Conservation (phyloP, 495 filamentous ascomycete species). For the Rhypophila decipiens region DNA sequence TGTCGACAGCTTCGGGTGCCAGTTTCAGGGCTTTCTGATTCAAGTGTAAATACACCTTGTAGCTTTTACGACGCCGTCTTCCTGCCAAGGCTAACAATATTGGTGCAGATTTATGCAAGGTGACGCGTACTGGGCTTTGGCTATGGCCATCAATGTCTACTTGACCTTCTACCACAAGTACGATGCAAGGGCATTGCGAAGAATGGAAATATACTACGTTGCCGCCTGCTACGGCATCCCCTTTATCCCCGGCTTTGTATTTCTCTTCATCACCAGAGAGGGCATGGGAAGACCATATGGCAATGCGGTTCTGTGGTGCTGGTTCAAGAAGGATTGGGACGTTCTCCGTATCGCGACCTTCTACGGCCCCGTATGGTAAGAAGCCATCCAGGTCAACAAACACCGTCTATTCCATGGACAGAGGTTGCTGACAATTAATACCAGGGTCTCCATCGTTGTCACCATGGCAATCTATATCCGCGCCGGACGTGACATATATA, state of each 20-base stretch:
- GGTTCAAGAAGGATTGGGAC: conserved; percentile 62
- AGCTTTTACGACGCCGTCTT: neutral
- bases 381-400: neutral
- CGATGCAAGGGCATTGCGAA: conserved; percentile 56
- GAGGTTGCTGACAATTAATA: neutral
- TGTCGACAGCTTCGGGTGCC: conserved; percentile 51
- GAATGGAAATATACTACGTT: conserved; percentile 67
- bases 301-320: conserved; percentile 80
- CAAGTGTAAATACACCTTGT: conserved; percentile 51
- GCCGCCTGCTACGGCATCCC: conserved; percentile 70
- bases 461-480: conserved; percentile 71
- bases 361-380: conserved; percentile 78
- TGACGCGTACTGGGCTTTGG: conserved; percentile 73
- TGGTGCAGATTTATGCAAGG: conserved; percentile 65
- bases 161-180: conserved; percentile 78
- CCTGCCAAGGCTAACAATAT: neutral
- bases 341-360: conserved; percentile 69
- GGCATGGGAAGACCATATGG: conserved; percentile 59
- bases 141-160: conserved; percentile 86
- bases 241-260: conserved; percentile 60
- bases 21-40: conserved; percentile 67
- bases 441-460: conserved; percentile 54
- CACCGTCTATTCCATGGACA: neutral
- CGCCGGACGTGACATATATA: conserved; percentile 65
- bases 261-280: conserved; percentile 53